Evolutionary conservation across 2,329 filamentous ascomycete genomes (phyloP), one percentile per base, ranked within the genome.

Genomic region (Fusarium albidum): DNA sequence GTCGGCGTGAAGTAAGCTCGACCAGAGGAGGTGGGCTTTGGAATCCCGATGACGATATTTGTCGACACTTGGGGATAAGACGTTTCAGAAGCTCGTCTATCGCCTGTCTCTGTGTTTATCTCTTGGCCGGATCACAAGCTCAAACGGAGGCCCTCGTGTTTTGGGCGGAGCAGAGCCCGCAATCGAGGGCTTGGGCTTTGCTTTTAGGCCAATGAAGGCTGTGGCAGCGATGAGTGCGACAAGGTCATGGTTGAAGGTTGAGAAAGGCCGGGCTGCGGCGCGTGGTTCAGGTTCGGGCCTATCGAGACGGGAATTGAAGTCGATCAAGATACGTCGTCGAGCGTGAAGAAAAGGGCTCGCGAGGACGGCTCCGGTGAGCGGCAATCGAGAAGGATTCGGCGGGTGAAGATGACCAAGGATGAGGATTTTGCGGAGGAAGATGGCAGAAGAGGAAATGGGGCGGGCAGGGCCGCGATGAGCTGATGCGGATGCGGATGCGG

Each of bases 81-180:
- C 59, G 69, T 71, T 70, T 72, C 69, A 71, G 64, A 67, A 57
- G 52, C 60, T 61, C 66, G 65, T 66, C 61, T 64, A 54, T 61
- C 28, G 57, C 42, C 46, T 52, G 54, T 64, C 50, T 60, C 52
- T 64, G 43, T 47, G 57, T 56, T 53, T 54, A 47, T 63, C 48
- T 63, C 54, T 65, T 51, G 53, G 61, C 52, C 45, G 49, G 57
- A 61, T 49, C 38, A 51, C 55, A 64, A 49, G 49, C 52, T 49
- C 52, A 55, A 60, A 55, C 41, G 49, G 44, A 64, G 64, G 29
- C 40, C 43, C 43, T 55, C 45, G 45, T 59, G 65, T 65, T 62
- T 68, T 60, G 59, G 61, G 55, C 49, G 50, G 44, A 52, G 48
- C 55, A 42, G 42, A 57, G 52, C 55, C 54, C 50, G 50, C 41